Evolutionary conservation across 176 grass and related monocot species (phyloP).

Genomic region (Oryza australiensis): DNA sequence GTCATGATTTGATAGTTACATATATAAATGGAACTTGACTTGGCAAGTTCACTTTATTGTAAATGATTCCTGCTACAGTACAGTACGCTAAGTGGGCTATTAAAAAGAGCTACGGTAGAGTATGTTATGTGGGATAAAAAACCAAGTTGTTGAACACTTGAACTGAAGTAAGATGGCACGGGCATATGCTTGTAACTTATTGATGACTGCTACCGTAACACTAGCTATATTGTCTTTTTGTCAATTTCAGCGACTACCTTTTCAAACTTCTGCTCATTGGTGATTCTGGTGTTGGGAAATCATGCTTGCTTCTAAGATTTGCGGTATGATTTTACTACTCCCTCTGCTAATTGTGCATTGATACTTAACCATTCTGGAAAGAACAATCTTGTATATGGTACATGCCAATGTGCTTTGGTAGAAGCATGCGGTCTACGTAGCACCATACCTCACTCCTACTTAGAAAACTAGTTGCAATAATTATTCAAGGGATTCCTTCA

Average conservation of each 20-base stretch:
- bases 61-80: neutral
- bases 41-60: neutral
- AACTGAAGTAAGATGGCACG: neutral
- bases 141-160: neutral
- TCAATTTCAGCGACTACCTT: slow-evolving; percentile 54
- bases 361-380: neutral
- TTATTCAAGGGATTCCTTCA: neutral
- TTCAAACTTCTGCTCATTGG: slow-evolving; percentile 74
- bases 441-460: neutral
- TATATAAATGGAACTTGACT: neutral
- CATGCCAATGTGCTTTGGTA: neutral
- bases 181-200: neutral
- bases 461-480: neutral
- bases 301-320: slow-evolving; percentile 72
- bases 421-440: neutral
- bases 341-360: neutral
- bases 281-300: slow-evolving; percentile 72
- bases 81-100: neutral
- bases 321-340: slow-evolving; percentile 18
- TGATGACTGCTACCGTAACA: neutral
- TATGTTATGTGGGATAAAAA: neutral
- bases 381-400: neutral
- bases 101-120: neutral
- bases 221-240: neutral
- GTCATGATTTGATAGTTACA: neutral